A percentile compares a stretch with the other conserved stretches of the same genome.
Evolutionary conservation across 1,284 basidiomycete genomes (phyloP).

Genomic region (Melampsora medusae): DNA sequence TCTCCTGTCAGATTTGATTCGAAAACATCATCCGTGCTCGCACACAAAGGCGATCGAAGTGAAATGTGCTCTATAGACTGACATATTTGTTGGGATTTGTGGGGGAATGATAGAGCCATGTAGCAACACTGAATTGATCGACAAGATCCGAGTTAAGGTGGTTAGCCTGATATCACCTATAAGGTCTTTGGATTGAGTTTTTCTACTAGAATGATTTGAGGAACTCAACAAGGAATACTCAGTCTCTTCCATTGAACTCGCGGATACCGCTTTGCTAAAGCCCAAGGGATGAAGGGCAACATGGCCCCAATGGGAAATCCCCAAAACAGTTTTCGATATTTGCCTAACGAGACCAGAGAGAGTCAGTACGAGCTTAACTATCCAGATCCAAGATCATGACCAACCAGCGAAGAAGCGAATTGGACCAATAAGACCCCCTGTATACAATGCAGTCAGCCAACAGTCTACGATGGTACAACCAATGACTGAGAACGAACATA

Average conservation of each 20-base stretch:
- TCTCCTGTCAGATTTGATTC: background rate
- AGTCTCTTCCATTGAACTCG: conserved; percentile 48
- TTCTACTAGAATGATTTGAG: background rate
- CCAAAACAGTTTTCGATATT: conserved; percentile 46
- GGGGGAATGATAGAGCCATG: conserved; percentile 49
- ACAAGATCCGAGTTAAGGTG: no score
- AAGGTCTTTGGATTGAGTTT: no score
- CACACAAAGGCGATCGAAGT: background rate
- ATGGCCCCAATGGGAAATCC: conserved; percentile 51
- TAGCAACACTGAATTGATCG: conserved; percentile 24
- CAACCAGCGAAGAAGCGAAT: conserved; percentile 38
- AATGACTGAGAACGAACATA: conserved; percentile 14
- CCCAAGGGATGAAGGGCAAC: conserved; percentile 51
- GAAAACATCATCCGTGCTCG: background rate
- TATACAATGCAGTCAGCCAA: background rate
- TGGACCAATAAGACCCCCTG: conserved; percentile 42
- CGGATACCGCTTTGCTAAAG: conserved; percentile 48
- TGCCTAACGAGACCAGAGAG: conserved; percentile 6
- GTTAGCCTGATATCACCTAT: no score
- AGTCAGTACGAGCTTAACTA: background rate
- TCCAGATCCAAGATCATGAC: background rate
- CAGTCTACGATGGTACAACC: background rate
- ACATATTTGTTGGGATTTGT: conserved; percentile 51
- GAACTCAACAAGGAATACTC: conserved; percentile 48
- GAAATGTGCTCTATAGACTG: background rate